Conservation (phyloP, 2,329 filamentous ascomycete genomes). For the Penicillium sp. region DNA sequence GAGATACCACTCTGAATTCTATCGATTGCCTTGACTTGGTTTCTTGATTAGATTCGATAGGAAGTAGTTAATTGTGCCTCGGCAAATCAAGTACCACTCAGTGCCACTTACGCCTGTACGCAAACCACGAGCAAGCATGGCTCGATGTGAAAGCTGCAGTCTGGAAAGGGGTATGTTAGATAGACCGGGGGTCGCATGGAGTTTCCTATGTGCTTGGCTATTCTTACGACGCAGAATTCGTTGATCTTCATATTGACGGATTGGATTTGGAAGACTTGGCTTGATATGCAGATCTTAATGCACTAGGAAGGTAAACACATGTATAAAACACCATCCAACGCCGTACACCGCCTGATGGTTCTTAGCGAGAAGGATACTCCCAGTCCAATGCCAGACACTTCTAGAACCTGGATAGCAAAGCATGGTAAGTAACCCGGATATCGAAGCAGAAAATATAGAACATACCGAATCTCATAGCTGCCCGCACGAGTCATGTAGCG, state of each 20-base stretch:
- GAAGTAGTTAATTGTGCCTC: too few relatives aligned
- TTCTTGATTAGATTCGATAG: too few relatives aligned
- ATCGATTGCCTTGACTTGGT: not conserved
- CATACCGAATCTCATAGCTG: conserved; percentile 89
- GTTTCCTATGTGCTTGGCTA: too few relatives aligned
- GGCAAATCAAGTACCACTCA: too few relatives aligned
- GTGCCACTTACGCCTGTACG: too few relatives aligned
- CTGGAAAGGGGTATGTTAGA: too few relatives aligned
- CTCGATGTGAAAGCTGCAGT: too few relatives aligned
- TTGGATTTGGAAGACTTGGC: not conserved
- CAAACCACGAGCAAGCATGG: too few relatives aligned
- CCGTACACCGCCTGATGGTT: conserved; percentile 28
- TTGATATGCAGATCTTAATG: not conserved
- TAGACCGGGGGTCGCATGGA: too few relatives aligned
- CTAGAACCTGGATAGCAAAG: conserved; percentile 5
- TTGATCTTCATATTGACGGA: not conserved
- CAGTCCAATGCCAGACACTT: not conserved
- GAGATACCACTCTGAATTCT: conserved; percentile 9
- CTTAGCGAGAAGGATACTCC: conserved; percentile 3
- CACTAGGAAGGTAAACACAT: not conserved
- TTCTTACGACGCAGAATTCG: too few relatives aligned
- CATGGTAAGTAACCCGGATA: not conserved
- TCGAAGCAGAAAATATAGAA: not conserved
- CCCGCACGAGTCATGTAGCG: conserved; percentile 97
- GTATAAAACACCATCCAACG: conserved; percentile 23